A percentile compares a stretch with the other conserved stretches of the same genome.
phyloP scores from a whole-genome alignment of 2,329 filamentous ascomycete genomes.

The Pezizomycotina sp. region DNA sequence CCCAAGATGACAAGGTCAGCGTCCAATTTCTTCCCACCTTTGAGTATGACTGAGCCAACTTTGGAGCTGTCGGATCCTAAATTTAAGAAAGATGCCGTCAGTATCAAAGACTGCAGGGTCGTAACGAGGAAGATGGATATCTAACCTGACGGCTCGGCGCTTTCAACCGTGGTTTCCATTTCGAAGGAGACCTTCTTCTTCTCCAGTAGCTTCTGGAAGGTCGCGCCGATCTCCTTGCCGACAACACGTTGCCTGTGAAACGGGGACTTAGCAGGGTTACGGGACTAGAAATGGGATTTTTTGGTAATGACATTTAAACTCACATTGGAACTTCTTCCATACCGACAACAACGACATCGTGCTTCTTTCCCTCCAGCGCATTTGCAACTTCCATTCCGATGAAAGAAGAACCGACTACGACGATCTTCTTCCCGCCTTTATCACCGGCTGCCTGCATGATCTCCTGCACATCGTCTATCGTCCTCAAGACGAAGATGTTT shows the following conservation, averaged over 20 bases:
- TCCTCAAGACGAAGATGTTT: conserved; percentile 76
- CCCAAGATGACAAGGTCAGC: conserved; percentile 86
- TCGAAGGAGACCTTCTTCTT: conserved; percentile 80
- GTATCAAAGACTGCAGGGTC: too few relatives aligned
- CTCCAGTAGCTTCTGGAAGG: conserved; percentile 65
- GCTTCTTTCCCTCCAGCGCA: conserved; percentile 54
- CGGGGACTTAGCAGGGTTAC: not conserved
- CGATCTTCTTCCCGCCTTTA: conserved; percentile 74
- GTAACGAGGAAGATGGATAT: too few relatives aligned
- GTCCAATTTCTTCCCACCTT: conserved; percentile 68
- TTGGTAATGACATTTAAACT: not conserved
- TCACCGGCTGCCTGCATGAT: conserved; percentile 65
- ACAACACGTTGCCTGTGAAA: conserved; percentile 53
- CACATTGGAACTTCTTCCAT: conserved; percentile 66
- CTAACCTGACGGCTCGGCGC: conserved; percentile 51
- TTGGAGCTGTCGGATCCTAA: conserved; percentile 43
- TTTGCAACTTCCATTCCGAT: conserved; percentile 98
- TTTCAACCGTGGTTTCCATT: conserved; percentile 64
- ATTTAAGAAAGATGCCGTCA: too few relatives aligned
- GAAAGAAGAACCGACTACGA: conserved; percentile 82
- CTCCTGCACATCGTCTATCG: conserved; percentile 55
- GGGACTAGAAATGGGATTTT: not conserved
- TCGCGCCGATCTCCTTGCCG: conserved; percentile 60
- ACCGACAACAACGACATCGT: conserved; percentile 71
- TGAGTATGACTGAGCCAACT: conserved; percentile 66